A percentile compares a stretch with the other conserved stretches of the same genome.
Evolutionary conservation across 306 rosid species (phyloP).

Genomic region (Vigna unguiculata): DNA sequence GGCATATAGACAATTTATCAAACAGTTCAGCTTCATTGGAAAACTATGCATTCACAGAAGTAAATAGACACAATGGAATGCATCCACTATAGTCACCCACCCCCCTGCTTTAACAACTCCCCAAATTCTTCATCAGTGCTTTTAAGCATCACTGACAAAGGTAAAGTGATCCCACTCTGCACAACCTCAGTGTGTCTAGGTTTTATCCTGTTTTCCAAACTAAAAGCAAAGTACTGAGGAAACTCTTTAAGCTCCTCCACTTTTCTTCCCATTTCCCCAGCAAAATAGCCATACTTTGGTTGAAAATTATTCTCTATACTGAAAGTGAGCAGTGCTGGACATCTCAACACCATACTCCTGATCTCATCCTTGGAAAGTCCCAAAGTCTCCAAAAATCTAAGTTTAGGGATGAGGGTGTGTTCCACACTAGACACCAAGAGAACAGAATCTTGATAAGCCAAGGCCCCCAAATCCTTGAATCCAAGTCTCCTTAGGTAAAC

Average conservation of each 20-base stretch:
- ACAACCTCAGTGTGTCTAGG: slow-evolving; percentile 74
- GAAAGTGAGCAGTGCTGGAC: slow-evolving; percentile 84
- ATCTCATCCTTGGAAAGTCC: slow-evolving; percentile 66
- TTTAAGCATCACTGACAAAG: slow-evolving; percentile 80
- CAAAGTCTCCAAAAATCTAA: slow-evolving; percentile 61
- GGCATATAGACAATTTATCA: slow-evolving; percentile 34
- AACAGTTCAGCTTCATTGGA: neutral
- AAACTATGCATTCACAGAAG: slow-evolving; percentile 26
- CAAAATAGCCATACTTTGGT: slow-evolving; percentile 79
- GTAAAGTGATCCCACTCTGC: slow-evolving; percentile 56
- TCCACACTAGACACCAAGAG: slow-evolving; percentile 85
- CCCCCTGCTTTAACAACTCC: slow-evolving; percentile 48
- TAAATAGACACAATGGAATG: slow-evolving; percentile 23
- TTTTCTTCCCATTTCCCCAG: slow-evolving; percentile 62
- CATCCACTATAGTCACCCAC: slow-evolving; percentile 34
- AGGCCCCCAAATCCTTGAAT: slow-evolving; percentile 61
- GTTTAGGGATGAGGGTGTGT: slow-evolving; percentile 75
- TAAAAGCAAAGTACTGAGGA: slow-evolving; percentile 90
- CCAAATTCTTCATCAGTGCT: slow-evolving; percentile 79
- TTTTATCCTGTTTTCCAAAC: slow-evolving; percentile 91
- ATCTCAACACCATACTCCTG: slow-evolving; percentile 71
- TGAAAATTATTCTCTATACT: slow-evolving; percentile 80
- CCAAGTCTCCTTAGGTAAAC: slow-evolving; percentile 81
- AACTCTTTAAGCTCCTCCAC: slow-evolving; percentile 76
- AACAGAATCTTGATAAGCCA: slow-evolving; percentile 75